Evolutionary conservation across 257 asterid genomes (phyloP).

Genomic region (Nicotiana paniculata): DNA sequence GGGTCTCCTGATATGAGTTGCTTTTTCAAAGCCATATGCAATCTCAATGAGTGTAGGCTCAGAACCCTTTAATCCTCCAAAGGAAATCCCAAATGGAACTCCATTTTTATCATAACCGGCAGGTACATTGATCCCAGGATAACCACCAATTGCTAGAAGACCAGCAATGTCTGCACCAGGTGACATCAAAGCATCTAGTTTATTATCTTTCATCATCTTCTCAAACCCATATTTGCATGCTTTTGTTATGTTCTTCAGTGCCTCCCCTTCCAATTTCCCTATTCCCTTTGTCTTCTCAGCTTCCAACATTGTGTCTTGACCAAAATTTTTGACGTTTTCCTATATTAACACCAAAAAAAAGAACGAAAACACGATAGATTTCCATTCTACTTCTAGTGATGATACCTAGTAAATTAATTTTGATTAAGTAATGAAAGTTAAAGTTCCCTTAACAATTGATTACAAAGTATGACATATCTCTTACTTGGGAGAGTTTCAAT

Average conservation of each 20-base stretch:
- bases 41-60: conserved; percentile 49
- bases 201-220: conserved; percentile 27
- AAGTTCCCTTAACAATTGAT: background rate
- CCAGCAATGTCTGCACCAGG: background rate
- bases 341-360: conserved; percentile 6
- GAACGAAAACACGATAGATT: background rate
- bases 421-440: background rate
- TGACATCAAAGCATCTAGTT: conserved; percentile 35
- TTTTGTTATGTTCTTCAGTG: conserved; percentile 9
- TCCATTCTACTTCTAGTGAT: background rate
- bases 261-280: conserved; percentile 24
- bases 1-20: conserved; percentile 44
- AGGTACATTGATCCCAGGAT: conserved; percentile 43
- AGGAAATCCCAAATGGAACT: conserved; percentile 36
- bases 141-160: conserved; percentile 35
- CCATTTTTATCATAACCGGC: conserved; percentile 35
- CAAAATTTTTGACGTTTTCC: conserved; percentile 28
- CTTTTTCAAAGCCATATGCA: conserved; percentile 54
- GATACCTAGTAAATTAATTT: background rate
- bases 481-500: too few relatives aligned
- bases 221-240: conserved; percentile 23
- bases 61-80: conserved; percentile 44
- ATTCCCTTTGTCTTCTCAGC: conserved; percentile 39
- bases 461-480: too few relatives aligned
- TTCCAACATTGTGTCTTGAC: conserved; percentile 25